These are phyloP conservation scores for Hygrocybe coccinea DNA, from an alignment of 768 basidiomycete species.

Conservation along the genomic window DNA sequence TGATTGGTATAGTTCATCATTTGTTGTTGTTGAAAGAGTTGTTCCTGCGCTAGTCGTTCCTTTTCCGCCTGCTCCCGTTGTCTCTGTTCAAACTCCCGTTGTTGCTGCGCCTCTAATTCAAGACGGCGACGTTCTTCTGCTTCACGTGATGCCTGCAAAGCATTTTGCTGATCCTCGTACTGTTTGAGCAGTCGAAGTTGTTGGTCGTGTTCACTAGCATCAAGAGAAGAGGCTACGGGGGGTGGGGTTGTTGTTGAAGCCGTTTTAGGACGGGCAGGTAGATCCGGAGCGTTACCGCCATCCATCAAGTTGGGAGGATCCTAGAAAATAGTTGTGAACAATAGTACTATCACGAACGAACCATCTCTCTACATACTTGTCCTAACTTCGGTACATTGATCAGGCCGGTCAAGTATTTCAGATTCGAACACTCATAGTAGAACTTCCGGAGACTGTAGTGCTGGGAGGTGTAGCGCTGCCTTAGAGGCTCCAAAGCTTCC, in stretches of 20 bases:
- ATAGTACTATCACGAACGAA: neutral
- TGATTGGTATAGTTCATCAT: slow-evolving; percentile 76
- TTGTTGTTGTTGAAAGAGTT: slow-evolving; percentile 80
- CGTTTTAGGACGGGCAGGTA: slow-evolving; percentile 77
- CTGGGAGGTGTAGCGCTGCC: slow-evolving; percentile 82
- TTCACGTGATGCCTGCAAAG: slow-evolving; percentile 74
- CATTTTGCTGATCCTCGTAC: slow-evolving; percentile 93
- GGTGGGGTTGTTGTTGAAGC: slow-evolving; percentile 58
- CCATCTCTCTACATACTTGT: slow-evolving; percentile 46
- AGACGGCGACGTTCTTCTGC: slow-evolving; percentile 77
- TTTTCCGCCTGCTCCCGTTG: slow-evolving; percentile 84
- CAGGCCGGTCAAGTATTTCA: slow-evolving; percentile 94
- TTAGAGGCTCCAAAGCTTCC: slow-evolving; percentile 85
- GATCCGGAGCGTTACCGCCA: slow-evolving; percentile 74
- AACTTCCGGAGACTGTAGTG: slow-evolving; percentile 93
- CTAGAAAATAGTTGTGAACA: slow-evolving; percentile 34
- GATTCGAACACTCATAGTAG: slow-evolving; percentile 98
- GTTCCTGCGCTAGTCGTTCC: slow-evolving; percentile 85
- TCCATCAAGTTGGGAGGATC: slow-evolving; percentile 95
- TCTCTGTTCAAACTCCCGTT: slow-evolving; percentile 83
- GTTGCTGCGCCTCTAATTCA: slow-evolving; percentile 73
- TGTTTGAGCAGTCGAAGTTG: slow-evolving; percentile 93
- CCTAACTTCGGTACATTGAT: slow-evolving; percentile 98
- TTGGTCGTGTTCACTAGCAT: slow-evolving; percentile 71
- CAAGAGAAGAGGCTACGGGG: slow-evolving; percentile 65